Evolutionary conservation across 306 rosid genomes (phyloP), one percentile per base, ranked within the genome.

Genomic region (Gleditsia sinensis): DNA sequence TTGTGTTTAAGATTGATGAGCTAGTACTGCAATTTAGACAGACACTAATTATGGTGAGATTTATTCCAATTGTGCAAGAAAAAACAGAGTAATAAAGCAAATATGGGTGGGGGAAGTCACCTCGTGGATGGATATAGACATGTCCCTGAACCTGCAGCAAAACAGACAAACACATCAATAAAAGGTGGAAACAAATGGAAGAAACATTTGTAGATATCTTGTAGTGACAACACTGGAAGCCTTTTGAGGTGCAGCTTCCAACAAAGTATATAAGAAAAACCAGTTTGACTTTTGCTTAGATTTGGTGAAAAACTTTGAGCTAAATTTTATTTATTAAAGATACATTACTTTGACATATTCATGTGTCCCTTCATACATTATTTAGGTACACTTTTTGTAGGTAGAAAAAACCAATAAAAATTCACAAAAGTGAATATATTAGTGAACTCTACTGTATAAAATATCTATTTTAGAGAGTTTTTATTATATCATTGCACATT

Each of bases 81-180:
- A 74, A 25, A 67, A 65, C 50, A 62, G 53, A 24, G 4, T 7
- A 63, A 63, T 1, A 7, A 8, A 37, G 12, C 9, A 81, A 34
- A 48, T 24, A 3, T 62, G 37, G 71, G 33, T 30, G 45, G 32
- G 28, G 51, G 5, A 32, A 11, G 10, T 82, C 63, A 92, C 97
- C 96, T 92, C 9, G 88, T 92, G 7, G 91, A 86, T 59, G 91
- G 83, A 77, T 69, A 92, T 72, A 86, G 89, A 76, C 97, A 92
- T 75, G 96, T 70, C 42, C 88, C 93, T 0, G 83, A 75, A 64
- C 96, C 97, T 92, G 87, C 74, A 68, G 87, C 74, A 68, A 75
- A 67, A 64, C 45, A 24, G 6, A 9, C 28, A 59, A 73, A 66
- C 56, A 8, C 6, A 3, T 68, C 23, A 49, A 60, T 64, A 63